Evolutionary conservation across 2,329 filamentous ascomycete genomes (phyloP).

Genomic region (Chaetomiaceae sp.): DNA sequence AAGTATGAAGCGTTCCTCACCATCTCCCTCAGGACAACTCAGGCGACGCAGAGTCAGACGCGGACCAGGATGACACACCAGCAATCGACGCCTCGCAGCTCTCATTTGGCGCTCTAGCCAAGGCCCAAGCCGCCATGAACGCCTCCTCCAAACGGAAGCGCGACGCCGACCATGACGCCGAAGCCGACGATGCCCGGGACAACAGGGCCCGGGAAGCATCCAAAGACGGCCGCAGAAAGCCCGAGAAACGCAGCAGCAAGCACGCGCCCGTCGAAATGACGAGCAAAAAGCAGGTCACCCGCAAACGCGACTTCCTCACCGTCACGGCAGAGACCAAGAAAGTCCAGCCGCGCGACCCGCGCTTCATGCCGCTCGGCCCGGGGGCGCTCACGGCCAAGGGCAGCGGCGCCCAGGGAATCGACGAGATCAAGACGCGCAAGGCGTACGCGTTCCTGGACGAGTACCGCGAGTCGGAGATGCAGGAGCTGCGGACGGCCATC

Average conservation of each 20-base stretch:
- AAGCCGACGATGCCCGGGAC: conserved; percentile 24
- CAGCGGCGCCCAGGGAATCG: conserved; percentile 31
- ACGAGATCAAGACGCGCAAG: conserved; percentile 57
- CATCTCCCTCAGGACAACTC: neutral
- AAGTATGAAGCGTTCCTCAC: neutral
- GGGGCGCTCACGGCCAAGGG: conserved; percentile 30
- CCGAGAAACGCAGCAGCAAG: conserved; percentile 58
- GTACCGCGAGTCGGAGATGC: conserved; percentile 80
- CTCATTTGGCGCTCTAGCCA: conserved; percentile 85
- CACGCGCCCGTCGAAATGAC: conserved; percentile 82
- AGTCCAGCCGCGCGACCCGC: conserved; percentile 66
- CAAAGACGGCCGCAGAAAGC: conserved; percentile 29
- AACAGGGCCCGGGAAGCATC: conserved; percentile 30
- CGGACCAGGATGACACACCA: conserved; percentile 29
- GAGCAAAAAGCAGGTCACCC: conserved; percentile 77
- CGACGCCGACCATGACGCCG: neutral
- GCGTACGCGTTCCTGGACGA: conserved; percentile 86
- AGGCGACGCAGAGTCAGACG: conserved; percentile 21
- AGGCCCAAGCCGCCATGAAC: conserved; percentile 69
- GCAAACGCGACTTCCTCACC: conserved; percentile 68
- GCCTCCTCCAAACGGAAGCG: conserved; percentile 35
- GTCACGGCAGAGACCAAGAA: conserved; percentile 55
- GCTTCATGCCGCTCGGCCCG: conserved; percentile 67
- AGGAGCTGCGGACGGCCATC: conserved; percentile 63
- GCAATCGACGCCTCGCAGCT: conserved; percentile 51